These are phyloP conservation scores for Umbelopsis ramanniana DNA, from an alignment of 192 early-diverging fungal genomes.

Conservation along the genomic window DNA sequence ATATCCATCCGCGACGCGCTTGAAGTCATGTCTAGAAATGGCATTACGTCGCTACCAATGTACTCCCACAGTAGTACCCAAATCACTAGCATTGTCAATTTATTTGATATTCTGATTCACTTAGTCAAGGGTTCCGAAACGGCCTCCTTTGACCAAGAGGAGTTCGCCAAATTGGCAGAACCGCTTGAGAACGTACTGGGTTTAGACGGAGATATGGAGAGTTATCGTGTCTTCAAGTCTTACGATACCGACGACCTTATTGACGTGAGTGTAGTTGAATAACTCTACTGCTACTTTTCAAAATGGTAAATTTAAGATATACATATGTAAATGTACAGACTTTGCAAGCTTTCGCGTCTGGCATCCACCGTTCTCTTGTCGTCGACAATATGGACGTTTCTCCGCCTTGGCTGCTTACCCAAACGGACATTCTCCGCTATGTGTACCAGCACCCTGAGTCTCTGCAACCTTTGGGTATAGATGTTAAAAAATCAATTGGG, in stretches of 20 bases:
- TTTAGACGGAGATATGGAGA: conserved; percentile 47
- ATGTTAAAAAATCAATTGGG: conserved; percentile 43
- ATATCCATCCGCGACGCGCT: conserved; percentile 55
- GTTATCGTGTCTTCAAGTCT: conserved; percentile 43
- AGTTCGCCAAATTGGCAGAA: conserved; percentile 31
- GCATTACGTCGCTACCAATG: conserved; percentile 59
- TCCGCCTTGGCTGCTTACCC: conserved; percentile 56
- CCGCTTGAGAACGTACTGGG: conserved; percentile 48
- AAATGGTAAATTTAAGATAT: background rate
- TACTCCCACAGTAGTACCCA: conserved; percentile 52
- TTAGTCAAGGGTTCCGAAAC: conserved; percentile 32
- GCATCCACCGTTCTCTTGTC: conserved; percentile 64
- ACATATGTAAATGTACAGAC: conserved; percentile 39
- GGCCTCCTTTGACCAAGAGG: conserved; percentile 32
- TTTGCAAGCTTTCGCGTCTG: conserved; percentile 55
- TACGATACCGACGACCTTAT: conserved; percentile 38
- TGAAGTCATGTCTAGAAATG: conserved; percentile 46
- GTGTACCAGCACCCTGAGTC: conserved; percentile 45
- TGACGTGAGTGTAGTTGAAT: conserved; percentile 14
- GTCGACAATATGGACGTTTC: conserved; percentile 45
- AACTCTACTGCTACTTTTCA: no score
- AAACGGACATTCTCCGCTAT: conserved; percentile 64
- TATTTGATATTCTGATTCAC: conserved; percentile 58
- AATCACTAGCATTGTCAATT: conserved; percentile 56
- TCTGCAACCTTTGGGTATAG: conserved; percentile 36